These are phyloP conservation scores for Apostasia ramifera DNA, from an alignment of 106 monocot genomes.

Conservation along the genomic window DNA sequence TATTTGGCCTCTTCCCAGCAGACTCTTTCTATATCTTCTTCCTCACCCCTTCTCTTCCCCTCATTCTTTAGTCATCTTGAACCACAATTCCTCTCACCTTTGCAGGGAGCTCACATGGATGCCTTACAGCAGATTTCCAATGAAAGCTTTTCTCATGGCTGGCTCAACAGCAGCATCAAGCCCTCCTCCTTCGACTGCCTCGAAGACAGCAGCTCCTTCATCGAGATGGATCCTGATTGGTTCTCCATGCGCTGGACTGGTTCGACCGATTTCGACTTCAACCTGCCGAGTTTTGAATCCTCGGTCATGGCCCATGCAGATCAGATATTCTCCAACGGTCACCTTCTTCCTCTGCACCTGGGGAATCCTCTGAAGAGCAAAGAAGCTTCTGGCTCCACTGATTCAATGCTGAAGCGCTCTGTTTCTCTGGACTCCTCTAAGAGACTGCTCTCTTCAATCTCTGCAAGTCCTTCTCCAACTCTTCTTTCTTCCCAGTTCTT, in stretches of 20 bases:
- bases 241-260: conserved; percentile 20
- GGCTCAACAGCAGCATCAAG: conserved; percentile 34
- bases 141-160: conserved; percentile 49
- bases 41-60: background rate
- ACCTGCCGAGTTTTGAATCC: background rate
- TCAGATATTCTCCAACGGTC: conserved; percentile 5
- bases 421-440: background rate
- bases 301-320: conserved; percentile 1
- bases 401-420: background rate
- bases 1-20: background rate
- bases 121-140: conserved; percentile 18
- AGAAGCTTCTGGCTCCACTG: background rate
- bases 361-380: background rate
- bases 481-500: background rate
- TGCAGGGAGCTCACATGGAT: conserved; percentile 19
- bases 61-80: background rate
- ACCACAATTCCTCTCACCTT: background rate
- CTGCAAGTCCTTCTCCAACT: background rate
- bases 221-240: conserved; percentile 43
- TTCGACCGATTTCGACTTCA: background rate
- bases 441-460: background rate
- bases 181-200: conserved; percentile 5
- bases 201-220: conserved; percentile 26
- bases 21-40: background rate
- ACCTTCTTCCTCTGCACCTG: conserved; percentile 1